A percentile compares a stretch with the other conserved stretches of the same genome.
phyloP scores from a whole-genome alignment of 139 green algal species.

The Chlorella sp. region DNA sequence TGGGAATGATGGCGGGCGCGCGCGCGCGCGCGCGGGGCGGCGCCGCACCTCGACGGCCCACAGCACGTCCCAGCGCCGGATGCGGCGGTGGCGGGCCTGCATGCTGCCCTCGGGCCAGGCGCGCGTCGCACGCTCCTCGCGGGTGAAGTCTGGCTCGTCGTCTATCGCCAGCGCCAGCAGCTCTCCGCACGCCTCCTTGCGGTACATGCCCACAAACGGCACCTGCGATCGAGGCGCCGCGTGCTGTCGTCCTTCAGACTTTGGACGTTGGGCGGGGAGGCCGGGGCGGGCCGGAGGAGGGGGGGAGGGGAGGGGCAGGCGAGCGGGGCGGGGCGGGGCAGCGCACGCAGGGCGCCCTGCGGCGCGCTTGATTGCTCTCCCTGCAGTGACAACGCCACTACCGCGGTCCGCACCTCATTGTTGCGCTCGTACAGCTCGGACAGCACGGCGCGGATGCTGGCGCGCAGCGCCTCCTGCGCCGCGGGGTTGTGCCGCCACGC shows the following conservation, averaged over 20 bases:
- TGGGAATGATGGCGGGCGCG: too few species aligned
- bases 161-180: constrained; percentile 66
- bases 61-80: constrained; percentile 77
- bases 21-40: too few species aligned
- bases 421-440: constrained; percentile 61
- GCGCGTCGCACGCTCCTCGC: neutral
- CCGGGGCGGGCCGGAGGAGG: neutral
- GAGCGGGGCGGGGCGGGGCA: neutral
- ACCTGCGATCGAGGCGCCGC: constrained; percentile 26
- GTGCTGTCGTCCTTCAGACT: neutral
- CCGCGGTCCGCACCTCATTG: constrained; percentile 42
- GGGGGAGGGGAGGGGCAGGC: neutral
- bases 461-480: constrained; percentile 49
- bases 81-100: constrained; percentile 51
- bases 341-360: neutral
- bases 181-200: constrained; percentile 79
- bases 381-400: neutral
- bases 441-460: constrained; percentile 59
- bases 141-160: constrained; percentile 49
- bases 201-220: constrained; percentile 71
- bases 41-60: too few species aligned
- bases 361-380: neutral
- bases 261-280: too few species aligned
- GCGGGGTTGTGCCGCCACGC: constrained; percentile 45
- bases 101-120: neutral